Base-by-base conservation (phyloP, 106 monocot genomes). In the Platanthera guangdongensis region DNA sequence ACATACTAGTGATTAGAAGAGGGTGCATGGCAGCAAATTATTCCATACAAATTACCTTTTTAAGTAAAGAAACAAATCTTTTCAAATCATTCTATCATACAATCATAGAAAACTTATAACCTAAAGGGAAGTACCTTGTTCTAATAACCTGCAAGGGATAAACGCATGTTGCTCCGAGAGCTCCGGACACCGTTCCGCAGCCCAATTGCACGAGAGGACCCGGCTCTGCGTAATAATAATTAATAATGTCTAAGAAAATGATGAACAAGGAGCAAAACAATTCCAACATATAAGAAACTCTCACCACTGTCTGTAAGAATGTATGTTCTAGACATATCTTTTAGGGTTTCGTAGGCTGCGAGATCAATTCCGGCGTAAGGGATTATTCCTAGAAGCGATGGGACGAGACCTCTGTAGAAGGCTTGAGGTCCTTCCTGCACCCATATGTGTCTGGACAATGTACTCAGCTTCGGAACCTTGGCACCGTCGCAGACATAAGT, bases 301-400 rank as follows among this genome's bases (percentile, higher is more conserved):
- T 80, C 75, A 95, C 95, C 93, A 78, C 80, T 88, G 62, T 95
- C 90, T 73, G 87, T 86, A 62, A 89, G 87, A 60, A 97, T 60
- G 83, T 93, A 93, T 46, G 82, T 80, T 79, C 59, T 90, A 50
- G 96, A 91, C 80, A 87, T 78, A 74, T 97, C 96, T 82, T 97
- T 97, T 80, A 97, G 80, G 10, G 93, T 91, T 72, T 97, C 93
- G 74, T 97, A 93, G 13, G 87, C 96, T 32, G 93, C 91, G 77
- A 97, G 91, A 86, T 93, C 93, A 48, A 97, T 93, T 65, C 96
- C 96, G 18, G 91, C 96, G 84, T 93, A 97, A 73, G 96, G 96
- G n/a, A 97, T 85, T 49, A 97, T 97, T 15, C 96, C 96, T 13
- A 93, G 78, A 68, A 97, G 80, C 77, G 93, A 93, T 72, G 93